phyloP scores from a whole-genome alignment of 805 yeast genomes.

The Metschnikowia proteae region DNA sequence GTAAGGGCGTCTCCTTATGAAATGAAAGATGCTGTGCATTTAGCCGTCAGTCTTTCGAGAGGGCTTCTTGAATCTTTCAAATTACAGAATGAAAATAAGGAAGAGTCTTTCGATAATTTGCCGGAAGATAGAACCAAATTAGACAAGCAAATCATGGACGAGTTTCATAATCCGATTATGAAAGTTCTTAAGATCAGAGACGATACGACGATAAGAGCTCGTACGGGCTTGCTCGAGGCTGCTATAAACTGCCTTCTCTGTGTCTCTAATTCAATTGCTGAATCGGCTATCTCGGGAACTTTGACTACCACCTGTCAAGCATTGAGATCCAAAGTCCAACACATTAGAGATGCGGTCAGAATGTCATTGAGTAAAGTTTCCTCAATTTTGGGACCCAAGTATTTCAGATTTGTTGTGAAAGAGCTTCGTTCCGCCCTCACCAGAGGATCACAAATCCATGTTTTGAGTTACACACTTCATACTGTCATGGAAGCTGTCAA shows the following conservation, averaged over 20 bases:
- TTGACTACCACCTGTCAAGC: constrained; percentile 87
- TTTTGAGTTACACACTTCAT: constrained; percentile 85
- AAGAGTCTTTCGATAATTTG: constrained; percentile 20
- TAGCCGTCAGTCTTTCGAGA: constrained; percentile 55
- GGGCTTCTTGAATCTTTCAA: constrained; percentile 42
- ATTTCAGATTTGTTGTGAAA: constrained; percentile 67
- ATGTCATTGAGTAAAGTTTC: constrained; percentile 67
- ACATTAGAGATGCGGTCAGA: constrained; percentile 81
- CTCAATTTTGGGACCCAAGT: constrained; percentile 62
- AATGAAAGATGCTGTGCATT: constrained; percentile 53
- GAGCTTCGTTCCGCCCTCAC: constrained; percentile 77
- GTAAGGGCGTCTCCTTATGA: constrained; percentile 34
- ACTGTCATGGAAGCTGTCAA: constrained; percentile 56
- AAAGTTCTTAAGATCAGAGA: constrained; percentile 60
- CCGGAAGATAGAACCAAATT: constrained; percentile 26
- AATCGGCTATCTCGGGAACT: constrained; percentile 69
- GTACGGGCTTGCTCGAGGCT: constrained; percentile 82
- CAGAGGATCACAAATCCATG: constrained; percentile 91
- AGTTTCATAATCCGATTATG: constrained; percentile 58
- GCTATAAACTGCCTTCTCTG: constrained; percentile 63
- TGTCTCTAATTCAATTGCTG: constrained; percentile 53
- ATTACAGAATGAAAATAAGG: constrained; percentile 11
- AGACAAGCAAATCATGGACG: constrained; percentile 46
- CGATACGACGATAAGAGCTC: constrained; percentile 69
- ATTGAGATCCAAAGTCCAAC: constrained; percentile 79